These are phyloP conservation scores for Coemansia sp. DNA, from an alignment of 192 early-diverging fungal genomes.

Conservation along the genomic window DNA sequence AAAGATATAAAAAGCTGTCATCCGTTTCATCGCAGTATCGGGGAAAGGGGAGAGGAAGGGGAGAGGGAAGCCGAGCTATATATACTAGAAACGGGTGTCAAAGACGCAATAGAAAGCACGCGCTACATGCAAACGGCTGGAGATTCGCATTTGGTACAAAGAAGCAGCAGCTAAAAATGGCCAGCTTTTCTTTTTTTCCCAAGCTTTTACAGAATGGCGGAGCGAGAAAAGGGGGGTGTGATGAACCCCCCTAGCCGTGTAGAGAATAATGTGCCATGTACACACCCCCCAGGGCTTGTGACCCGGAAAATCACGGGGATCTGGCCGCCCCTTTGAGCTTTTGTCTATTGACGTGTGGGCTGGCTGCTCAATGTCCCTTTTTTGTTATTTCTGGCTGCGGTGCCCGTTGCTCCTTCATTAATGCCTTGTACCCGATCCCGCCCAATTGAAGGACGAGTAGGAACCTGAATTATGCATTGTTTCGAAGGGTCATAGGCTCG, in stretches of 20 bases:
- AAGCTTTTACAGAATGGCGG: not conserved
- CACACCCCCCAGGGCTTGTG: not conserved
- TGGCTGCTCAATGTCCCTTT: too few relatives aligned
- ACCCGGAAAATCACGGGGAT: slow-evolving; percentile 6
- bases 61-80: not conserved
- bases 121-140: not conserved
- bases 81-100: slow-evolving; percentile 6
- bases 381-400: not conserved
- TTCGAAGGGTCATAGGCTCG: not conserved
- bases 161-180: not conserved
- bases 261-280: not conserved
- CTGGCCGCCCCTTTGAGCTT: not conserved
- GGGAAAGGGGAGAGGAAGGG: slow-evolving; percentile 13
- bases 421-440: not conserved
- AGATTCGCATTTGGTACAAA: slow-evolving; percentile 10
- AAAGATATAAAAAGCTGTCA: slow-evolving; percentile 8
- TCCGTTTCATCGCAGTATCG: slow-evolving; percentile 10
- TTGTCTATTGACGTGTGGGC: not conserved
- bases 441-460: not conserved
- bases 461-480: slow-evolving; percentile 1
- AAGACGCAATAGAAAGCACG: slow-evolving; percentile 12
- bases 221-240: slow-evolving; percentile 2
- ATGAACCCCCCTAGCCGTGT: not conserved
- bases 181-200: slow-evolving; percentile 1
- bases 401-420: not conserved